Conservation (phyloP, 805 yeast genomes). For the Saccharomycopsis vini region DNA sequence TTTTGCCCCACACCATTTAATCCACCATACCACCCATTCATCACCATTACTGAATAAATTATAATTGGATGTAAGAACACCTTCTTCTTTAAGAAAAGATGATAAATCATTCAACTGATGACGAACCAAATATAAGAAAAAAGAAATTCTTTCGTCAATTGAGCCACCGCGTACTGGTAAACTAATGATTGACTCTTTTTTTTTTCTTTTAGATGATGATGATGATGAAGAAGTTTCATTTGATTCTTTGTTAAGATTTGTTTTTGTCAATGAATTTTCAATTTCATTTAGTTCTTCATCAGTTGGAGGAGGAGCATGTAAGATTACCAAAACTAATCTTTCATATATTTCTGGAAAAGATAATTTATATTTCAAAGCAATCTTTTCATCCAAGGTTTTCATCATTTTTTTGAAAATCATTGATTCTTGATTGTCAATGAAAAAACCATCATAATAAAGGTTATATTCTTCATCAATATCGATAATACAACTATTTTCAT, state of each 20-base stretch:
- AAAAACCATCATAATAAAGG: constrained; percentile 17
- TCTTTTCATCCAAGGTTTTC: constrained; percentile 16
- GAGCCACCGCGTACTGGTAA: constrained; percentile 53
- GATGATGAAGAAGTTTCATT: background rate
- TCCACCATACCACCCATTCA: constrained; percentile 93
- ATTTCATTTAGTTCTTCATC: constrained; percentile 26
- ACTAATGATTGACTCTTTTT: constrained; percentile 25
- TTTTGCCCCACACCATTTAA: constrained; percentile 82
- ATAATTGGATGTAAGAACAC: constrained; percentile 45
- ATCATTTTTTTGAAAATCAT: constrained; percentile 23
- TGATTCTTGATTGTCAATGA: constrained; percentile 18
- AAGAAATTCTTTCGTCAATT: constrained; percentile 56
- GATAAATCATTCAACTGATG: constrained; percentile 67
- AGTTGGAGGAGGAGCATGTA: constrained; percentile 58
- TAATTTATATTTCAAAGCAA: constrained; percentile 34
- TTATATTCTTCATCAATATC: constrained; percentile 13
- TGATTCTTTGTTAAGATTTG: background rate
- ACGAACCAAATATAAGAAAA: constrained; percentile 56
- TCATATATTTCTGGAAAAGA: constrained; percentile 58
- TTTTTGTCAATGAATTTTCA: constrained; percentile 23
- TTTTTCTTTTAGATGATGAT: background rate
- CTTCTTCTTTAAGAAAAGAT: constrained; percentile 71
- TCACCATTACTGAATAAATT: constrained; percentile 45
- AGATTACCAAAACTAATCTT: constrained; percentile 60
- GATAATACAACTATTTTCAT: constrained; percentile 15